These are phyloP conservation scores for Magnaporthales sp. DNA, from an alignment of 2,329 filamentous ascomycete genomes.

Conservation along the genomic window DNA sequence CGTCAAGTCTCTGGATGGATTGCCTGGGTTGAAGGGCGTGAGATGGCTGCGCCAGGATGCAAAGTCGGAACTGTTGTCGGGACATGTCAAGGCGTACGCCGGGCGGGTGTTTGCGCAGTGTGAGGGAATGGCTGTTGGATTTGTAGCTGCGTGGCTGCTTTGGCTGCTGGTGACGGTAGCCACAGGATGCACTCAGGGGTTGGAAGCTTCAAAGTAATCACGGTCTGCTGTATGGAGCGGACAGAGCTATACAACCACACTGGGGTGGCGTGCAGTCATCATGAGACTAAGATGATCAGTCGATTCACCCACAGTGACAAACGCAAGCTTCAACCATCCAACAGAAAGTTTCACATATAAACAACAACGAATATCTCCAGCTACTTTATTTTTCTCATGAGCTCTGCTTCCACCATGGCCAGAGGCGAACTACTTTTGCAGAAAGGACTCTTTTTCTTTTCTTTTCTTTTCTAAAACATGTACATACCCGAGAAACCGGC, in stretches of 20 bases:
- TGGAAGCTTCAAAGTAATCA: neutral
- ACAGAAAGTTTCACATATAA: neutral
- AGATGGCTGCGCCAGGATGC: slow-evolving; percentile 26
- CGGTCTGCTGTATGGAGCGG: neutral
- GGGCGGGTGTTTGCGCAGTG: neutral
- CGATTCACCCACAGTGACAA: neutral
- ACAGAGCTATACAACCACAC: neutral
- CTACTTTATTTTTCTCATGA: neutral
- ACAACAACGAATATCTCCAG: neutral
- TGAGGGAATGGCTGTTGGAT: neutral
- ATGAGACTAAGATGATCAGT: neutral
- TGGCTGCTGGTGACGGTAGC: neutral
- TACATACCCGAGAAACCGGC: neutral
- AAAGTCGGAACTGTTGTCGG: slow-evolving; percentile 37
- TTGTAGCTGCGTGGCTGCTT: neutral
- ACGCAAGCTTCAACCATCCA: neutral
- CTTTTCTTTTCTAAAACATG: neutral
- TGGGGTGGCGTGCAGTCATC: neutral
- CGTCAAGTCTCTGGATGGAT: slow-evolving; percentile 10
- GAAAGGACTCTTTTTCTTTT: too few relatives aligned
- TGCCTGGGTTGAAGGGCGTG: slow-evolving; percentile 44
- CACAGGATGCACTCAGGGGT: neutral
- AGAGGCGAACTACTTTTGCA: neutral
- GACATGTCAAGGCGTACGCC: slow-evolving; percentile 20
- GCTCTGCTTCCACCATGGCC: neutral